Evolutionary conservation across 345 rosid species (phyloP).

Genomic region (Pelargonium nanum): DNA sequence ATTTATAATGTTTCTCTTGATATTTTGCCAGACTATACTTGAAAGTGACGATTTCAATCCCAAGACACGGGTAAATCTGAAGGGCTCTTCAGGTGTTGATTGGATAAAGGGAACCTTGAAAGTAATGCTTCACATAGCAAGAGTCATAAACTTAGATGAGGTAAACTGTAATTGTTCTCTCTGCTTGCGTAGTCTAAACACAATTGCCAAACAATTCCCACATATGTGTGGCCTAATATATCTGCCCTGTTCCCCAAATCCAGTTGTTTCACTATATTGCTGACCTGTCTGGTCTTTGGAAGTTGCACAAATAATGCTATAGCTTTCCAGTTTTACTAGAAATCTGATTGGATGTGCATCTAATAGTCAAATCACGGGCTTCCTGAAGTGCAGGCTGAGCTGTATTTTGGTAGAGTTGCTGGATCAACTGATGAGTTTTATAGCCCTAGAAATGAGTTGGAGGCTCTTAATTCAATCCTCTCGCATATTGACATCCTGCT

Average conservation of each 20-base stretch:
- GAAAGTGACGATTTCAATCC: constrained; percentile 37
- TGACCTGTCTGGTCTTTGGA: not conserved
- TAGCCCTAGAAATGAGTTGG: constrained; percentile 67
- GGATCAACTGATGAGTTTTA: constrained; percentile 21
- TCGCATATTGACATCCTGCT: constrained; percentile 20
- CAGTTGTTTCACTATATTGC: not conserved
- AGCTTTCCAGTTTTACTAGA: not conserved
- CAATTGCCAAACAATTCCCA: not conserved
- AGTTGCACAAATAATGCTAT: not conserved
- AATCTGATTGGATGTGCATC: not conserved
- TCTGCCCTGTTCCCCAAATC: not conserved
- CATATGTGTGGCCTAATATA: not conserved
- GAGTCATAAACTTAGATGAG: constrained; percentile 66
- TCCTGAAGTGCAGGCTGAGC: constrained; percentile 56
- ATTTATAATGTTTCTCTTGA: not conserved
- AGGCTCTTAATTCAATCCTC: constrained; percentile 55
- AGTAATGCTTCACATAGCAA: constrained; percentile 44
- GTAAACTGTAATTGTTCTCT: constrained; percentile 21
- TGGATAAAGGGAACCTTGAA: constrained; percentile 26
- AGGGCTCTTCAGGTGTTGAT: constrained; percentile 24
- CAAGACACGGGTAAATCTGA: constrained; percentile 32
- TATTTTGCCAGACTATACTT: constrained; percentile 43
- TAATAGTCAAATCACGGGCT: constrained; percentile 7
- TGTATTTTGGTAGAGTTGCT: constrained; percentile 42
- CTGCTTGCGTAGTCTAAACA: not conserved